Percentiles rank a stretch among this genome's conserved stretches.
Evolutionary conservation across 2,329 filamentous ascomycete genomes (phyloP).

Genomic region (Botryotinia convoluta): DNA sequence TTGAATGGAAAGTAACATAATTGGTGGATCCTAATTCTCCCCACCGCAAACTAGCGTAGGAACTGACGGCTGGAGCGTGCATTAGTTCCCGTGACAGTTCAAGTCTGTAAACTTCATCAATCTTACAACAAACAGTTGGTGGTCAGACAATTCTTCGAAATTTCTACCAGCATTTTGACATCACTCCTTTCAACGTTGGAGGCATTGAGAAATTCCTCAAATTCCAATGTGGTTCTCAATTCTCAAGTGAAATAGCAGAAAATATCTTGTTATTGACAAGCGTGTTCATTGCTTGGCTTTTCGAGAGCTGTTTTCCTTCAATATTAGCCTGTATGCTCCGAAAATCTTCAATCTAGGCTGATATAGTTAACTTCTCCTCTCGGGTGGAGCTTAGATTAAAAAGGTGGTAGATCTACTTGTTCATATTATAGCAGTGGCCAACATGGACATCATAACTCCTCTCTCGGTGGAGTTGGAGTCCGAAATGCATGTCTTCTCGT

Average conservation of each 20-base stretch:
- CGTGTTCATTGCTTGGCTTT: not conserved
- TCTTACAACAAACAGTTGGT: not conserved
- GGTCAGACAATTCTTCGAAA: not conserved
- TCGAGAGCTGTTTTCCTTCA: not conserved
- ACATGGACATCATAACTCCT: not conserved
- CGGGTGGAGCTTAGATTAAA: not conserved
- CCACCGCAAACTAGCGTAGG: not conserved
- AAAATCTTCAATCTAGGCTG: not conserved
- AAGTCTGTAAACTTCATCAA: not conserved
- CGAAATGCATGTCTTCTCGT: not conserved
- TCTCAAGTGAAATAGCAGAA: not conserved
- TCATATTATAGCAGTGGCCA: not conserved
- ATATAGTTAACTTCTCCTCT: not conserved
- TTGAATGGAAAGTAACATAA: not conserved
- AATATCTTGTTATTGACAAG: not conserved
- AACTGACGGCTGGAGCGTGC: not conserved
- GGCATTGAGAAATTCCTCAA: not conserved
- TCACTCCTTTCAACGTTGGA: not conserved
- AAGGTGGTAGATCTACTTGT: not conserved
- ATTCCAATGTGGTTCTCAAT: not conserved
- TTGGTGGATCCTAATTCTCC: slow-evolving; percentile 13
- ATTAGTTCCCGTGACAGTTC: not conserved
- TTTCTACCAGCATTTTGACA: not conserved
- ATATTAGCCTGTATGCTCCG: not conserved
- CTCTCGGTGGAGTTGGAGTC: slow-evolving; percentile 6